These are phyloP conservation scores for Pontederia crassipes DNA, from an alignment of 176 grass and related monocot genomes.

Conservation along the genomic window DNA sequence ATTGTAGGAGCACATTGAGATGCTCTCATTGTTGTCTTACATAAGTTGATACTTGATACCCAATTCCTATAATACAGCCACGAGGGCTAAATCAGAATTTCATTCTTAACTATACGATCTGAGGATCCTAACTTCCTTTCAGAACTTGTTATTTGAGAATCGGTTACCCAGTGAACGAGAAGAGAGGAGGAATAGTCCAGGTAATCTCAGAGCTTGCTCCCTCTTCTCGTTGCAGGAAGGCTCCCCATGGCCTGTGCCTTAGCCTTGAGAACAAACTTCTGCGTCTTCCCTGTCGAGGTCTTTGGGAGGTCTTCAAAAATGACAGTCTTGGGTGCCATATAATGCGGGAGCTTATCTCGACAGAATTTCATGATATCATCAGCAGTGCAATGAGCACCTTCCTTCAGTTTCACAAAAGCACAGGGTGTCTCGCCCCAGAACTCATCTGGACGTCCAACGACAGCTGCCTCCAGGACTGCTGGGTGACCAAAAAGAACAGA, in stretches of 20 bases:
- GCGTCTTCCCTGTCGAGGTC: conserved; percentile 82
- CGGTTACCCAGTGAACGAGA: no score
- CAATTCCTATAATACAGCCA: no score
- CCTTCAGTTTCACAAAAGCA: conserved; percentile 55
- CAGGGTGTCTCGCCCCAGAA: conserved; percentile 94
- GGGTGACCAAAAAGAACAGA: conserved; percentile 57
- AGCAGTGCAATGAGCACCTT: not conserved
- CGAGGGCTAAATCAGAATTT: no score
- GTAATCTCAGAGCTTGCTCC: no score
- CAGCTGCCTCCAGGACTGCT: conserved; percentile 56
- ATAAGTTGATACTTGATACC: no score
- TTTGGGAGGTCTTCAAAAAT: conserved; percentile 71
- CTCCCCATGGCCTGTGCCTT: conserved; percentile 34
- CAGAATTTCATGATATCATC: conserved; percentile 70
- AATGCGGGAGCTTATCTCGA: conserved; percentile 38
- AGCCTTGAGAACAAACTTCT: conserved; percentile 65
- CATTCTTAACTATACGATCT: no score
- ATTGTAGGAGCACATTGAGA: no score
- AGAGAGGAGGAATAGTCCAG: no score
- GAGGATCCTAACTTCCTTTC: no score
- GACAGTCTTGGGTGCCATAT: conserved; percentile 67
- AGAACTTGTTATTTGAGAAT: no score
- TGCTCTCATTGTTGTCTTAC: no score
- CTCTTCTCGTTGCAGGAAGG: no score
- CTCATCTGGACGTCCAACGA: conserved; percentile 57